Percentiles rank a stretch among this genome's conserved stretches.
phyloP scores from a whole-genome alignment of 2,329 filamentous ascomycete genomes.

The Paecilomyces niveus region DNA sequence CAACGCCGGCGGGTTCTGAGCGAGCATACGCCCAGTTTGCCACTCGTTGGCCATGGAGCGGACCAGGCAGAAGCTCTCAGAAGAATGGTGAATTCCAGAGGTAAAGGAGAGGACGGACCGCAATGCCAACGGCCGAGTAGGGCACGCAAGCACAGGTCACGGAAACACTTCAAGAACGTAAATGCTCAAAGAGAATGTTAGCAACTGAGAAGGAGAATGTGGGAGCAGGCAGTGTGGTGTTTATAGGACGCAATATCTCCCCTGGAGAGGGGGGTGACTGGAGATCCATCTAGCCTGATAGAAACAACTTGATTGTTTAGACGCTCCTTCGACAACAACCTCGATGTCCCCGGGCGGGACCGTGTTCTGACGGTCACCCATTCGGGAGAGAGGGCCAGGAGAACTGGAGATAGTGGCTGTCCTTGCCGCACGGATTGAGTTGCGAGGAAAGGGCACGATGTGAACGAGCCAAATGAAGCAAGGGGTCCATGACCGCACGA shows the following conservation, averaged over 20 bases:
- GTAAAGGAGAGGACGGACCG: conserved; percentile 17
- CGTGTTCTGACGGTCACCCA: conserved; percentile 22
- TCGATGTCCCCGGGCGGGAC: conserved; percentile 24
- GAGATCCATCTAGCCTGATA: conserved; percentile 28
- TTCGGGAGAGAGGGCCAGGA: conserved; percentile 21
- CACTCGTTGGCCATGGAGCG: conserved; percentile 34
- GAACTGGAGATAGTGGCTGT: conserved; percentile 19
- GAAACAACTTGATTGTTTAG: conserved; percentile 24
- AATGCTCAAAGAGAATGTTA: conserved; percentile 35
- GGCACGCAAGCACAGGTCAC: conserved; percentile 29
- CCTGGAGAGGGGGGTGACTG: conserved; percentile 20
- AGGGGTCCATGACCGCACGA: conserved; percentile 28
- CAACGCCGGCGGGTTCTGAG: conserved; percentile 29
- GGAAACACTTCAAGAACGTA: conserved; percentile 31
- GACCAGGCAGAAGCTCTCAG: conserved; percentile 25
- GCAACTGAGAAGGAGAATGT: conserved; percentile 38
- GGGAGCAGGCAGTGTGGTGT: conserved; percentile 35
- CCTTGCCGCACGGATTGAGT: conserved; percentile 34
- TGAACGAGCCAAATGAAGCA: conserved; percentile 23
- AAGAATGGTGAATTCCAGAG: conserved; percentile 37
- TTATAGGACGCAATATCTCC: conserved; percentile 31
- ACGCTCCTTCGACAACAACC: conserved; percentile 30
- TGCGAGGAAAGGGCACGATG: conserved; percentile 26
- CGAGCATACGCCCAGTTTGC: conserved; percentile 32
- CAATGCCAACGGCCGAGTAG: conserved; percentile 32